Base-by-base conservation (phyloP, 768 basidiomycete species). In the Mycena capillaripes region DNA sequence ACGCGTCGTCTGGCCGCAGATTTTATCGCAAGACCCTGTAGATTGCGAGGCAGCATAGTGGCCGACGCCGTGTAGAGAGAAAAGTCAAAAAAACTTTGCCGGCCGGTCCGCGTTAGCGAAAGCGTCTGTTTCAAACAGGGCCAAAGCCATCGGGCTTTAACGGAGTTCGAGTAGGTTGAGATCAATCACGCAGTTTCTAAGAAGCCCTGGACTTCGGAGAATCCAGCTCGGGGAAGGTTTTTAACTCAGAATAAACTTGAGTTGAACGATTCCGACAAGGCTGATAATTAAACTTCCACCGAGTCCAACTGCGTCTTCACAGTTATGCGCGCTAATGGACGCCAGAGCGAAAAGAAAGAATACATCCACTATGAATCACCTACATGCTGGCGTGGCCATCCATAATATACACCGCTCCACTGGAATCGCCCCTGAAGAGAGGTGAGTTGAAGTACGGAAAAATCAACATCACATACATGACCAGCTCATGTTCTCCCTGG, bases 401-500 rank as follows among this genome's bases (percentile, higher is more conserved):
- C 50, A 67, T 17, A 2, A 72, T 36, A 56, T 72, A 72, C 16
- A 72, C 52, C 1, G 52, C 25, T 57, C 71, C 71, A 25, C 19
- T 46, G 0, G 71, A 66, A n/a, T 72, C 71, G n/a, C 71, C 71
- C 0, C 71, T 72, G 32, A 1, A 34, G 48, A 38, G 7, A 46
- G n/a, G 42, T 62, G 12, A 61, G 65, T 38, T 30, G 4, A 44
- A 63, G 21, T 29, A 48, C 36, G 23, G n/a, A 21, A 23, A 46
- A 34, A 46, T 6, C 10, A 56, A 12, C 29, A 32, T 7, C 42
- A 85, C 86, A 74, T 79, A 94, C 92, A 92, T 86, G 65, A 94
- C 81, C 2, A 94, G 82, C 8, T 87, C 83, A 67, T 88, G 81
- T 74, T 93, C 90, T 4, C 86, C 86, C 32, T 81, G 79, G 64